These are phyloP conservation scores for Hypoxylon sp. DNA, from an alignment of 2,329 filamentous ascomycete species.

Conservation along the genomic window DNA sequence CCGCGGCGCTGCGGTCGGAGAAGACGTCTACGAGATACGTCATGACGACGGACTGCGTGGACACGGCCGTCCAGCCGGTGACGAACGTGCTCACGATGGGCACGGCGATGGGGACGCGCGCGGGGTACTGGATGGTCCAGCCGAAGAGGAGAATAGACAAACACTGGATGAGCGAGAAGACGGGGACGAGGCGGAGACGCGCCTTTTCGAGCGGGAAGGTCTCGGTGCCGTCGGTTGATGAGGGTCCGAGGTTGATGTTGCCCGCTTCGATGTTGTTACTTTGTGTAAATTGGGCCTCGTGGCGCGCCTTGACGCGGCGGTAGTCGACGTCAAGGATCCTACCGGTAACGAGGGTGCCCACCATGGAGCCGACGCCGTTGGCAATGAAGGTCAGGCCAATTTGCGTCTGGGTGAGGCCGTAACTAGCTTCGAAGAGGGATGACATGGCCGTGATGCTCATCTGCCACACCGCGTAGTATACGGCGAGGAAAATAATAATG, in stretches of 20 bases:
- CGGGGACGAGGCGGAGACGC: slow-evolving; percentile 61
- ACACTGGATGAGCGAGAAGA: slow-evolving; percentile 59
- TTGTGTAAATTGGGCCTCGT: slow-evolving; percentile 36
- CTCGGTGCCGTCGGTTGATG: slow-evolving; percentile 23
- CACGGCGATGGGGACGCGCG: slow-evolving; percentile 59
- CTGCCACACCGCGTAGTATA: slow-evolving; percentile 67
- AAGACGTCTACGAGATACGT: slow-evolving; percentile 68
- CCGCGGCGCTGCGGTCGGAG: slow-evolving; percentile 60
- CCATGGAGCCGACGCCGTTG: slow-evolving; percentile 65
- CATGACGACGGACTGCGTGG: slow-evolving; percentile 61
- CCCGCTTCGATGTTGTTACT: not conserved
- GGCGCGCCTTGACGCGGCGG: slow-evolving; percentile 53
- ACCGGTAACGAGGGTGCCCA: slow-evolving; percentile 64
- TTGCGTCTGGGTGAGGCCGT: slow-evolving; percentile 58
- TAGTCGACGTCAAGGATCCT: slow-evolving; percentile 66
- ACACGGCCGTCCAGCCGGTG: slow-evolving; percentile 63
- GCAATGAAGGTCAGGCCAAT: slow-evolving; percentile 66
- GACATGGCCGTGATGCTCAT: slow-evolving; percentile 67
- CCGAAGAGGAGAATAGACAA: slow-evolving; percentile 62
- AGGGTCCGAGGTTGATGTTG: not conserved
- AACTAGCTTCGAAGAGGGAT: slow-evolving; percentile 58
- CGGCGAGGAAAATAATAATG: slow-evolving; percentile 60
- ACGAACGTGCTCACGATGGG: slow-evolving; percentile 64
- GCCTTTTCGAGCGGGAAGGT: slow-evolving; percentile 63
- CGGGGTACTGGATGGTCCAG: slow-evolving; percentile 61